Conservation (phyloP, 345 rosid genomes). For the Brassica rapa region DNA sequence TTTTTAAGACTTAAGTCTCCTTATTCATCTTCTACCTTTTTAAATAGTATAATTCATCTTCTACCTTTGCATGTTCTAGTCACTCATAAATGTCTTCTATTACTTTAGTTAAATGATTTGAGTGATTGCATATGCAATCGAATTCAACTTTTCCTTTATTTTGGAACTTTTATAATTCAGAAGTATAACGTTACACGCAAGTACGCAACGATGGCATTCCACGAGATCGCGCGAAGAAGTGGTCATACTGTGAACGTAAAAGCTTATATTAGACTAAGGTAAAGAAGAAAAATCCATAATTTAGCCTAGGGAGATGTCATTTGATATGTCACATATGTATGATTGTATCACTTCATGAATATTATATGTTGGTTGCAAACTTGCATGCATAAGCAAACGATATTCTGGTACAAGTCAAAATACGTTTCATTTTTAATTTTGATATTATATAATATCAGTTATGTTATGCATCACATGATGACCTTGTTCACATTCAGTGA, state of each 20-base stretch:
- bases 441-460: neutral
- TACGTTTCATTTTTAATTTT: neutral
- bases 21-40: neutral
- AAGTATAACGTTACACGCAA: conserved; percentile 5
- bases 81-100: too few relatives aligned
- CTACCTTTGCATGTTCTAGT: neutral
- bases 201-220: neutral
- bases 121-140: neutral
- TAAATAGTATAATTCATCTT: neutral
- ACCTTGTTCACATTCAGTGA: neutral
- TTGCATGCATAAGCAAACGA: conserved; percentile 5
- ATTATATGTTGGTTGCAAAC: neutral
- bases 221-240: conserved; percentile 9
- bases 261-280: neutral
- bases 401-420: neutral
- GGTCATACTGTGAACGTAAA: conserved; percentile 19
- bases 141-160: neutral
- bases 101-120: too few relatives aligned
- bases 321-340: neutral
- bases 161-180: neutral
- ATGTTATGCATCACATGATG: neutral
- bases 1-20: neutral
- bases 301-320: conserved; percentile 7
- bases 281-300: conserved; percentile 24
- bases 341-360: neutral